Base-by-base conservation (phyloP, 164 flowering plant genomes). In the Stephania yunnanensis region DNA sequence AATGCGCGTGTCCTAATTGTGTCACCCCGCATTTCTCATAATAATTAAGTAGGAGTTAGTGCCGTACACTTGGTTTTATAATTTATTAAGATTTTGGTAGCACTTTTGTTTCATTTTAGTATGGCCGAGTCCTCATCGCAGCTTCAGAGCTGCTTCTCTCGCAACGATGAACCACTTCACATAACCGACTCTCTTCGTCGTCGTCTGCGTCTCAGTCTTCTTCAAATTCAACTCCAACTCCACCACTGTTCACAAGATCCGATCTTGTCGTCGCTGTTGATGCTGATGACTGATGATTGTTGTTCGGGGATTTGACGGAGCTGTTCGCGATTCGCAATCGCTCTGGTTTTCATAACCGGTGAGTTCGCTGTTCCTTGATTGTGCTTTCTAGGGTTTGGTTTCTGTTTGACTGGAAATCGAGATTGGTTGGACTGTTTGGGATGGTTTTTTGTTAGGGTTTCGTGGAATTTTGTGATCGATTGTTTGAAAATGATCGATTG, bases 141-240 rank as follows among this genome's bases (percentile, higher is more conserved):
- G 73, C 63, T 71, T 71, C 61, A 45, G 11, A 71, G 64, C 15
- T 71, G 11, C 61, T 71, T 71, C 64, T 36, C 42, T 36, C 55
- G 22, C 19, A 52, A 50, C 19, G 29, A 50, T 10, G 19, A 50
- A 12, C 44, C 44, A 19, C 55, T 45, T n/a, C 55, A 2, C 44
- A 50, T 25, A 9, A 70, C 55, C 55, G 53, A 20, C 63, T 71
- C 50, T 19, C 25, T 1, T 46, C 53, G 10, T 7, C 72, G 6
- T 70, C 53, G 12, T 70, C 36, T 19, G 20, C 46, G 46, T 46
- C 22, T 4, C 2, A 9, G 5, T 36, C 25, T 20, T 36, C 50
- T 17, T 69, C 71, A 3, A 36, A 36, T 36, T 36, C 58, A 10
- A 10, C 58, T 45, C n/a, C 72, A 13, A 15, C 11, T 70, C 29